Base-by-base conservation (phyloP, 1,284 basidiomycete genomes). In the Austroboletus rostrupii region DNA sequence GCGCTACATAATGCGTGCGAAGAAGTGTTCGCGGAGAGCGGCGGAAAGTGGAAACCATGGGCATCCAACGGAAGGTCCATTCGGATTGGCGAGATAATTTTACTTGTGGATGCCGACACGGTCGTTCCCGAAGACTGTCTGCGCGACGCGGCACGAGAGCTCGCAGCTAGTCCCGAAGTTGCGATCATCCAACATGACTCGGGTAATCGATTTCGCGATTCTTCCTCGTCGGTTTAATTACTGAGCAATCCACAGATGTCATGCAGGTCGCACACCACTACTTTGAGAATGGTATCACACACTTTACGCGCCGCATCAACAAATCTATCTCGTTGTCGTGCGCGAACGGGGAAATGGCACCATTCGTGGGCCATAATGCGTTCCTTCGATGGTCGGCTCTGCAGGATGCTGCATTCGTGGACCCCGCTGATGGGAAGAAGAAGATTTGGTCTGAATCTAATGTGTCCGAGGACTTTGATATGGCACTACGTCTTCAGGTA, bases 321-420 rank as follows among this genome's bases (percentile, higher is more conserved):
- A 76, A 76, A 60, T 82, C 77, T 54, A 92, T 91, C 57, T 88
- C 86, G 0, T 73, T 87, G 70, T 81, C 81, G 16, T 84, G 81
- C 56, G 80, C 81, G 2, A 90, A 88, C 58, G 90, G 87, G 35
- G 89, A 91, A 69, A 79, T 86, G 19, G 87, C 90, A 0, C 90
- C 90, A 3, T 92, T 92, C 60, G 87, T 93, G 49, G 90, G 91
- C 0, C 90, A 93, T 67, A 92, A 93, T 54, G 90, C 90, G 2
- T 92, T 92, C 73, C 72, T 92, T 29, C 80, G 90, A 12, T 93
- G 90, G 90, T 79, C 79, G 5, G 90, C 90, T 0, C 69, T 92
- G 5, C 90, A 93, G 61, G 90, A 92, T 46, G 86, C 83, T 1
- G 76, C 85, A 2, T 87, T 87, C 58, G 63, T 84, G 28, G 90